Percentiles rank a stretch among this genome's conserved stretches.
phyloP scores from a whole-genome alignment of 2,329 filamentous ascomycete species.

The Rhinocladiella similis region DNA sequence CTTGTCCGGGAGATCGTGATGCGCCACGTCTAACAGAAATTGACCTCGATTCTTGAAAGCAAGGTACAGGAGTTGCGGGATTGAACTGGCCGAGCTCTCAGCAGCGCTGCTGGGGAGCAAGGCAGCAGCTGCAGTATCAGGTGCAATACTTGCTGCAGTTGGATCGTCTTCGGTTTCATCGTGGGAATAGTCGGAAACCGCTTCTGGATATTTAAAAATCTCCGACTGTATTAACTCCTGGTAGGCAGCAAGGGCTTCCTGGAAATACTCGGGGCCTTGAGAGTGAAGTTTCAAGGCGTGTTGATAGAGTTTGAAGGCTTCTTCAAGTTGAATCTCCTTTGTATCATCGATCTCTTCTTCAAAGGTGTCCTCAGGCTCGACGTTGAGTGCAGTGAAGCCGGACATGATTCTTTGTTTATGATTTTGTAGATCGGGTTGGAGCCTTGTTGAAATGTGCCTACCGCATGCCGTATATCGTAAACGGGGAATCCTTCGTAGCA shows the following conservation, averaged over 20 bases:
- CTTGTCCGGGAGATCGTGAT: constrained; percentile 45
- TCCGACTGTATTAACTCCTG: constrained; percentile 83
- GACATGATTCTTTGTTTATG: constrained; percentile 22
- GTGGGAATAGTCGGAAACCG: constrained; percentile 78
- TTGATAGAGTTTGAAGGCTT: constrained; percentile 93
- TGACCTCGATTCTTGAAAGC: constrained; percentile 96
- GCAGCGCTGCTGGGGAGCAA: constrained; percentile 59
- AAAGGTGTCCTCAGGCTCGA: constrained; percentile 86
- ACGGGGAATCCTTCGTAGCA: too few relatives aligned
- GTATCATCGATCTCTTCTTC: constrained; percentile 94
- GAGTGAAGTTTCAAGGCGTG: constrained; percentile 87
- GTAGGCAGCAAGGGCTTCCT: constrained; percentile 79
- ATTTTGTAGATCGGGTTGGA: background rate
- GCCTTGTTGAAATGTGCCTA: background rate
- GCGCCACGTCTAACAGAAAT: constrained; percentile 77
- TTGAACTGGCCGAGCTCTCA: constrained; percentile 74
- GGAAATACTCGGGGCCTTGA: constrained; percentile 74
- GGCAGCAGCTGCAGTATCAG: constrained; percentile 30
- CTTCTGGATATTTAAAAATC: constrained; percentile 90
- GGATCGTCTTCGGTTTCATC: constrained; percentile 49
- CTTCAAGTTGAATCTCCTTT: constrained; percentile 94
- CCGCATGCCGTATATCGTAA: background rate
- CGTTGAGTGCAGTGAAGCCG: constrained; percentile 55
- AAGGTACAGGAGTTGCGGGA: constrained; percentile 87
- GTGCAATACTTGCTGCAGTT: constrained; percentile 9